phyloP scores from a whole-genome alignment of 2,329 filamentous ascomycete species.

The Phialophora expanda region DNA sequence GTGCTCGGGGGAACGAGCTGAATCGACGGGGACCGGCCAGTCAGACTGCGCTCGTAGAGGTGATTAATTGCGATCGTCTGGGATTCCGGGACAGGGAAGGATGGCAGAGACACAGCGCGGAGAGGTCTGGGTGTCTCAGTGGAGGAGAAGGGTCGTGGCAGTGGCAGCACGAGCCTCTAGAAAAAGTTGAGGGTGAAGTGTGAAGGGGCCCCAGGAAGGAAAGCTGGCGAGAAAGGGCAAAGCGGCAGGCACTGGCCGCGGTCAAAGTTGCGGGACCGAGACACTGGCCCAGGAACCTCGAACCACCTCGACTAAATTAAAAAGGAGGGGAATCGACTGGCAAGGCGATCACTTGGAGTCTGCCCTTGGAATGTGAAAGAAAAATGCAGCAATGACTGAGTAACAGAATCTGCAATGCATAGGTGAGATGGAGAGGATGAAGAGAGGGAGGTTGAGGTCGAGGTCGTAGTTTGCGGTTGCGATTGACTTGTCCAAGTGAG shows the following conservation, averaged over 20 bases:
- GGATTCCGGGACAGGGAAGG: slow-evolving; percentile 13
- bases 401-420: slow-evolving; percentile 13
- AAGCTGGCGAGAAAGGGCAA: slow-evolving; percentile 22
- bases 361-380: slow-evolving; percentile 7
- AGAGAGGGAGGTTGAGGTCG: slow-evolving; percentile 22
- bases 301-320: slow-evolving; percentile 16
- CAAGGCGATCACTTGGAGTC: slow-evolving; percentile 15
- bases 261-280: slow-evolving; percentile 21
- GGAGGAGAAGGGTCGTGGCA: slow-evolving; percentile 21
- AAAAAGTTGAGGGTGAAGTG: slow-evolving; percentile 26
- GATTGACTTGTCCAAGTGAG: slow-evolving; percentile 8
- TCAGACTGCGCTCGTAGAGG: slow-evolving; percentile 28
- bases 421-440: slow-evolving; percentile 20
- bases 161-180: slow-evolving; percentile 33
- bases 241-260: slow-evolving; percentile 11
- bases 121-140: slow-evolving; percentile 23
- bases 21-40: slow-evolving; percentile 35
- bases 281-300: slow-evolving; percentile 15
- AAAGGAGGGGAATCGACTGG: slow-evolving; percentile 20
- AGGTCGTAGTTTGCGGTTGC: slow-evolving; percentile 7
- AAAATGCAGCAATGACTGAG: slow-evolving; percentile 12
- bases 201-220: slow-evolving; percentile 14
- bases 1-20: slow-evolving; percentile 28
- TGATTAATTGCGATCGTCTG: slow-evolving; percentile 10
- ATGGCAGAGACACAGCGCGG: slow-evolving; percentile 23